Conservation (phyloP, 768 basidiomycete genomes). For the Collybiopsis luxurians region DNA sequence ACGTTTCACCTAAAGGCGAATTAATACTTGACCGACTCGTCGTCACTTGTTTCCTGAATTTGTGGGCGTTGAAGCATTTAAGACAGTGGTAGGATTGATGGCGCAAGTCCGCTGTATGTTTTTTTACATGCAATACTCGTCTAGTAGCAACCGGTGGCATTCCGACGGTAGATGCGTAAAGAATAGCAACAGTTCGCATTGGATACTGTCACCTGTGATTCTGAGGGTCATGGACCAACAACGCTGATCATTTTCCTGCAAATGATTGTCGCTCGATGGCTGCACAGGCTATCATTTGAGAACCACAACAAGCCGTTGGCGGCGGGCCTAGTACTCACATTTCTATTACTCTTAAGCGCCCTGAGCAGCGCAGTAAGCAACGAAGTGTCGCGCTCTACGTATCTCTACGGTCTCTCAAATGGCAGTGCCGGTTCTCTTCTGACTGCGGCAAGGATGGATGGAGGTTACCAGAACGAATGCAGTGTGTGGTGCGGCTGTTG, state of each 20-base stretch:
- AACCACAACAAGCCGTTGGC: too few species aligned
- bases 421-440: not conserved
- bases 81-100: conserved; percentile 37
- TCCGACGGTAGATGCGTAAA: not conserved
- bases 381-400: too few species aligned
- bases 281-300: too few species aligned
- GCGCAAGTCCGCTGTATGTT: not conserved
- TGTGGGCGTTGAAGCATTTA: conserved; percentile 41
- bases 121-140: not conserved
- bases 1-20: conserved; percentile 36
- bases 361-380: too few species aligned
- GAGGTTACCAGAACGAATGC: too few species aligned
- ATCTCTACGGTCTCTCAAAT: too few species aligned
- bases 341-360: too few species aligned
- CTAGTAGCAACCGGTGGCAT: not conserved
- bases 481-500: too few species aligned
- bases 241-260: not conserved
- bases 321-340: too few species aligned
- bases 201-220: not conserved
- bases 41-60: conserved; percentile 50
- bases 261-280: too few species aligned
- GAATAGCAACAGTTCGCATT: not conserved
- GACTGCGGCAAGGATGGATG: too few species aligned
- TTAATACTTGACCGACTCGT: conserved; percentile 47
- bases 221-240: too few species aligned